Base-by-base conservation (phyloP, 192 early-diverging fungal genomes). In the Backusella psychrophila region DNA sequence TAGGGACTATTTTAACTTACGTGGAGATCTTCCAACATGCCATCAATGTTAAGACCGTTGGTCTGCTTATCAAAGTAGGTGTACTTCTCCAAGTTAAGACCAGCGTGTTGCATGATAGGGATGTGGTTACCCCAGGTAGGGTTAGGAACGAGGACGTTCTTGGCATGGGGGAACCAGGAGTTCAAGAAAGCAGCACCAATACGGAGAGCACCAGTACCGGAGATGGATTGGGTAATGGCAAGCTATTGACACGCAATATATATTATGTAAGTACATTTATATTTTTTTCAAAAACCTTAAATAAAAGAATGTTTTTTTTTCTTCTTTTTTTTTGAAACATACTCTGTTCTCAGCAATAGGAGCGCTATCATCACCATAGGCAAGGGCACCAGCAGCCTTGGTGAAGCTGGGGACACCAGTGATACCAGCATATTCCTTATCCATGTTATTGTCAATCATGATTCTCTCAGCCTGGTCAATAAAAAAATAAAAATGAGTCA, bases 91-190 rank as follows among this genome's bases (percentile, higher is more conserved):
- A 97, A 93, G 82, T 94, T 89, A 38, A 99, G 82, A 36, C 95
- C 96, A 36, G 96, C 88, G 80, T 97, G 94, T 72, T 90, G 85
- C 90, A 98, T 96, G 71, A 99, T 94, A 56, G 96, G 91, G 29
- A 85, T 92, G 83, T 99, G 98, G 90, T 99, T 99, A 69, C 96
- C 97, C 97, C 96, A 99, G 74, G 93, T 95, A 76, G 97, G 97
- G 69, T 90, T 94, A 46, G 97, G 96, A 59, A 99, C 85, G 80
- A 95, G 94, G 70, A 98, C 93, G 78, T 91, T 94, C 86, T 95
- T 96, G 79, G 89, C 90, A 65, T 90, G 85, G 73, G 89, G 85
- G 88, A 90, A 95, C 85, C 91, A 98, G 19, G 90, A 81, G 72
- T 80, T 78, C 72, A 99, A 85, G 86, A 97, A 98, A 72, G 87